A percentile compares a stretch with the other conserved stretches of the same genome.
These are phyloP conservation scores for Fragosphaeria purpurea DNA, from an alignment of 2,329 filamentous ascomycete genomes.

Conservation along the genomic window DNA sequence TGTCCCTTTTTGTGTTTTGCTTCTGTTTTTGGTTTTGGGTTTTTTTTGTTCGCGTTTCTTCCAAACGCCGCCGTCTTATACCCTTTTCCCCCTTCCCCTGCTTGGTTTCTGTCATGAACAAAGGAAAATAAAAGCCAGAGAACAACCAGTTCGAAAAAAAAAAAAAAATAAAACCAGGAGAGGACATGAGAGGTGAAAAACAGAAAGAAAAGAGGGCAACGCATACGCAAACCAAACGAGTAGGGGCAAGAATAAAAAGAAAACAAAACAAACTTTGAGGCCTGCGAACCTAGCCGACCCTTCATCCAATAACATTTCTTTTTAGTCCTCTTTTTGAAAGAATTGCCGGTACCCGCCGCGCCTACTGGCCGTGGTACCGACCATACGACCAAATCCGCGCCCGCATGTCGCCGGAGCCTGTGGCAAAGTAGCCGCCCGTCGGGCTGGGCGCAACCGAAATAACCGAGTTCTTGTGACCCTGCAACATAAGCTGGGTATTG, in stretches of 20 bases:
- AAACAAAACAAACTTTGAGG: not conserved
- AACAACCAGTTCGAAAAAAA: not conserved
- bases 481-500: constrained; percentile 92
- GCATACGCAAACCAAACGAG: not conserved
- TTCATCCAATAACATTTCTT: too few species aligned
- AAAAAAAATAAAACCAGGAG: not conserved
- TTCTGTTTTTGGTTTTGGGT: not conserved
- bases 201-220: not conserved
- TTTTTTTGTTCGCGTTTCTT: not conserved
- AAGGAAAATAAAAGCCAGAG: not conserved
- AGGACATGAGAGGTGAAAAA: not conserved
- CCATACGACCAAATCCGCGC: constrained; percentile 92
- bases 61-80: constrained; percentile 11
- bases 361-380: constrained; percentile 18
- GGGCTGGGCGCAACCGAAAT: constrained; percentile 96
- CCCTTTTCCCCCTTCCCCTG: not conserved
- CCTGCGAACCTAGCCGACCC: too few species aligned
- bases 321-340: too few species aligned
- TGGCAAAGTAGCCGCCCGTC: constrained; percentile 79
- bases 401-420: constrained; percentile 93
- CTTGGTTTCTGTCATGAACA: not conserved
- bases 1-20: not conserved
- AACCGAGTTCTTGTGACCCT: constrained; percentile 97
- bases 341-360: too few species aligned
- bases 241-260: not conserved